phyloP scores from a whole-genome alignment of 306 rosid species.

The Trichosanthes truncata region DNA sequence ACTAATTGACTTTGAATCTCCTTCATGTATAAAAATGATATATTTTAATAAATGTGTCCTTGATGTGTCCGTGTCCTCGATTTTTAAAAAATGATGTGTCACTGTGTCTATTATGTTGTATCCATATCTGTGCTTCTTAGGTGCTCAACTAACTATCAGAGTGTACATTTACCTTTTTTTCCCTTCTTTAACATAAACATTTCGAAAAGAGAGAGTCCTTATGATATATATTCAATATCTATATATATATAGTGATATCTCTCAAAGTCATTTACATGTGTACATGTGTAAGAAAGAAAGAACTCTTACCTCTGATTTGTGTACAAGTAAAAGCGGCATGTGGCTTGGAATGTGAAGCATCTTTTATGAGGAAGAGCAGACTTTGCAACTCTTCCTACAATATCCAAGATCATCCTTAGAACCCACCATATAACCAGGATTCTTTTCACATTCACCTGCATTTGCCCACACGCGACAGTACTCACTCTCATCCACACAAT shows the following conservation, averaged over 20 bases:
- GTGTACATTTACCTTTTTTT: not conserved
- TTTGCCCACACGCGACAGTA: slow-evolving; percentile 68
- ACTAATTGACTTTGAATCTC: too few species aligned
- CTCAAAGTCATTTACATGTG: not conserved
- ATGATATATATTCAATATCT: not conserved
- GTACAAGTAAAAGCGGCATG: not conserved
- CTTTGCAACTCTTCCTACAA: slow-evolving; percentile 85
- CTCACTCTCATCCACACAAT: slow-evolving; percentile 43
- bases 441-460: slow-evolving; percentile 72
- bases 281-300: not conserved
- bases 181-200: not conserved
- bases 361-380: slow-evolving; percentile 26
- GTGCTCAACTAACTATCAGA: too few species aligned
- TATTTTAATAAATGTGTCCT: too few species aligned
- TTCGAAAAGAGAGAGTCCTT: not conserved
- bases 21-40: too few species aligned
- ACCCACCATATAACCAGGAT: slow-evolving; percentile 76
- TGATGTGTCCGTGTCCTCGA: too few species aligned
- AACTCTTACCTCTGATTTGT: not conserved
- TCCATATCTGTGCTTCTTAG: too few species aligned
- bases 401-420: slow-evolving; percentile 29
- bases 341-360: not conserved
- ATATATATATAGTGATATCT: too few species aligned
- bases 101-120: too few species aligned
- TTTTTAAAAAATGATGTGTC: too few species aligned